Evolutionary conservation across 768 basidiomycete genomes (phyloP).

Genomic region (Leccinellum albellum): DNA sequence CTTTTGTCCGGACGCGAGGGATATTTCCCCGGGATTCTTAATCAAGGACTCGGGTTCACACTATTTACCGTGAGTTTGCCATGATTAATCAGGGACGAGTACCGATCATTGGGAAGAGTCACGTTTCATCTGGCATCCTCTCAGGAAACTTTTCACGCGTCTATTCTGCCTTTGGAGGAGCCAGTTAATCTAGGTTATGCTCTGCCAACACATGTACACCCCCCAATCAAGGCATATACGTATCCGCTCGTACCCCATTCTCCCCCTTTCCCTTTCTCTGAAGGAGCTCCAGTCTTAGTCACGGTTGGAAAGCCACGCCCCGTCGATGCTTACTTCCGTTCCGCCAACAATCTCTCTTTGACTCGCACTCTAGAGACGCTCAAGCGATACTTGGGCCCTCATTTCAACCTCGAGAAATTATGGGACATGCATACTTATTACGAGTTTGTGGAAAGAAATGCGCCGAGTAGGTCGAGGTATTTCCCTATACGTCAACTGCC

Average conservation of each 20-base stretch:
- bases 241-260: constrained; percentile 35
- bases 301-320: constrained; percentile 16
- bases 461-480: constrained; percentile 30
- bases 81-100: neutral
- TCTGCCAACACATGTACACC: constrained; percentile 23
- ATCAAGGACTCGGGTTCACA: constrained; percentile 20
- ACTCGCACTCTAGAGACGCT: constrained; percentile 37
- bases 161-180: constrained; percentile 26
- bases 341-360: constrained; percentile 37
- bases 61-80: constrained; percentile 27
- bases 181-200: constrained; percentile 17
- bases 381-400: constrained; percentile 38
- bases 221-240: constrained; percentile 30
- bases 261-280: constrained; percentile 38
- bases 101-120: constrained; percentile 23
- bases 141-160: constrained; percentile 34
- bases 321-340: constrained; percentile 33
- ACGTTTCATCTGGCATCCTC: constrained; percentile 34
- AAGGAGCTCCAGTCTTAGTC: constrained; percentile 28
- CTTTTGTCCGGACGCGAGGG: constrained; percentile 30
- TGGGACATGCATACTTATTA: constrained; percentile 48
- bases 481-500: neutral
- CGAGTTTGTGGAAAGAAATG: constrained; percentile 39
- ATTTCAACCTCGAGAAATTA: constrained; percentile 42
- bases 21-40: constrained; percentile 26